Percentiles rank a stretch among this genome's conserved stretches.
Conservation (phyloP, 257 asterid genomes). For the Catharanthus roseus region DNA sequence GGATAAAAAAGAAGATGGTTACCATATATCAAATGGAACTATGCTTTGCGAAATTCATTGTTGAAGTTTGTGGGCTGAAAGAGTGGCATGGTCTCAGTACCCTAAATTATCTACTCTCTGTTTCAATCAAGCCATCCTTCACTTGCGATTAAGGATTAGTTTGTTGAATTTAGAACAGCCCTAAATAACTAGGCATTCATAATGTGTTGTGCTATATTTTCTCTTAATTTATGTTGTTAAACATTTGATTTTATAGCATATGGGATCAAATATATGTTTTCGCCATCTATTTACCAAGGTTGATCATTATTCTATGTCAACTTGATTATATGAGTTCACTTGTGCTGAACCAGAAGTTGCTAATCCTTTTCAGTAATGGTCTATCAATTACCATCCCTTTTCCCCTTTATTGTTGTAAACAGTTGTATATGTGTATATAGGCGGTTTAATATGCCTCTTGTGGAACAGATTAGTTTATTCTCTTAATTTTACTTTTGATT, state of each 20-base stretch:
- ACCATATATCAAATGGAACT: not conserved
- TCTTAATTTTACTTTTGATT: slow-evolving; percentile 8
- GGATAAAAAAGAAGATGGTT: no score
- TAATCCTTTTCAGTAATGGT: not conserved
- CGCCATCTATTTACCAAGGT: not conserved
- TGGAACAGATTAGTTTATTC: not conserved
- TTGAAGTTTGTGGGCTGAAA: not conserved
- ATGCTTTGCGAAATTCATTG: not conserved
- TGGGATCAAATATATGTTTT: not conserved
- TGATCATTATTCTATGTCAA: not conserved
- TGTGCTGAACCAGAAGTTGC: not conserved
- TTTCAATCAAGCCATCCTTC: not conserved
- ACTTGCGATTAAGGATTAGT: not conserved
- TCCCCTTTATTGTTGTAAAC: not conserved
- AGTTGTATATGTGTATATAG: not conserved
- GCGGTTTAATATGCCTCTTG: not conserved
- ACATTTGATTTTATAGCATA: not conserved
- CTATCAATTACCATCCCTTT: not conserved
- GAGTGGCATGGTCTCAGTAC: not conserved
- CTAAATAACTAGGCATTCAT: not conserved
- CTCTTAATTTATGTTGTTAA: not conserved
- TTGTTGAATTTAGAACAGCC: not conserved
- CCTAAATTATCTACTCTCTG: not conserved
- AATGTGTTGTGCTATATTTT: no score
- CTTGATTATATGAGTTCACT: not conserved